These are phyloP conservation scores for Penicillium paneum DNA, from an alignment of 2,329 filamentous ascomycete genomes.

Conservation along the genomic window DNA sequence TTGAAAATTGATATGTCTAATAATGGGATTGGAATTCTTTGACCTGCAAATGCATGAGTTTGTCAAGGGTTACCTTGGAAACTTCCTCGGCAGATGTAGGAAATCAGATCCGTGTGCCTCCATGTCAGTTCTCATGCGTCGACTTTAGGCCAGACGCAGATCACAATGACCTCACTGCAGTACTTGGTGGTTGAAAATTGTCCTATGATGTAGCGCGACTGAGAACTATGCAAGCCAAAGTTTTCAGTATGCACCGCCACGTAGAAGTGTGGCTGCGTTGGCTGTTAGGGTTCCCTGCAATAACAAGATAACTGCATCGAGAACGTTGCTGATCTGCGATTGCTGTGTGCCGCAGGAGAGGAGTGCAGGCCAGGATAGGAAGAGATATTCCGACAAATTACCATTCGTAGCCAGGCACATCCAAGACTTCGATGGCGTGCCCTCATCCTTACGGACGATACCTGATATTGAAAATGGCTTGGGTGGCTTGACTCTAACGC, in stretches of 20 bases:
- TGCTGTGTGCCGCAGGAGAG: neutral
- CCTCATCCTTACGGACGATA: conserved; percentile 9
- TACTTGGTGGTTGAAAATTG: neutral
- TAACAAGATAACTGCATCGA: neutral
- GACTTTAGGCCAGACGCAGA: neutral
- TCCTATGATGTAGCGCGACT: neutral
- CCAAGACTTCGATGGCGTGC: neutral
- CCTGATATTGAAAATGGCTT: neutral
- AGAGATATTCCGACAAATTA: neutral
- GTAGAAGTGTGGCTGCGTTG: neutral
- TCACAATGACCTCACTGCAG: neutral
- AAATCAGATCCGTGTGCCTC: neutral
- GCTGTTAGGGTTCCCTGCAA: neutral
- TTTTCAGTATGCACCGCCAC: neutral
- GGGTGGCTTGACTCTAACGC: neutral
- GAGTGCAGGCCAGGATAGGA: neutral
- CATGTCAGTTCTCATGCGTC: neutral
- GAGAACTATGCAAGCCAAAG: neutral
- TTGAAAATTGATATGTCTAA: neutral
- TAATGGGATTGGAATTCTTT: neutral
- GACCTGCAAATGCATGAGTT: neutral
- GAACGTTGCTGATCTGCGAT: neutral
- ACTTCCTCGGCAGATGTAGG: neutral
- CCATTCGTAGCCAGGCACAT: neutral
- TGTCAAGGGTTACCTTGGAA: neutral